A percentile compares a stretch with the other conserved stretches of the same genome.
These are phyloP conservation scores for Cercospora sesami DNA, from an alignment of 2,329 filamentous ascomycete genomes.

Conservation along the genomic window DNA sequence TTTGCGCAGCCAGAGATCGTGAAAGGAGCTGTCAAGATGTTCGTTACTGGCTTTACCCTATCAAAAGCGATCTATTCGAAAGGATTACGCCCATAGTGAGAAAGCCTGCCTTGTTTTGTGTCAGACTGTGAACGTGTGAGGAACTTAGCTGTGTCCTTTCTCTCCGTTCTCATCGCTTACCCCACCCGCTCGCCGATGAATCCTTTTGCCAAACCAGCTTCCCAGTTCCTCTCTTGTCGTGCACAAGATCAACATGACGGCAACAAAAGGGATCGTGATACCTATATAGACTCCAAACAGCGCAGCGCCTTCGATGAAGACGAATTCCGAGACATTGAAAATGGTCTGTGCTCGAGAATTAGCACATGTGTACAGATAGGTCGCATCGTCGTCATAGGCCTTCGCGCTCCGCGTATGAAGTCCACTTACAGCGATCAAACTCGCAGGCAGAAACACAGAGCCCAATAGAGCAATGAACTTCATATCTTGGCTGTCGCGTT, in stretches of 20 bases:
- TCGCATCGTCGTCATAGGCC: neutral
- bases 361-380: slow-evolving; percentile 17
- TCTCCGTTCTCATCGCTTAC: neutral
- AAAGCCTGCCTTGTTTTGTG: too few relatives aligned
- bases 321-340: slow-evolving; percentile 25
- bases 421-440: slow-evolving; percentile 1
- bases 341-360: slow-evolving; percentile 20
- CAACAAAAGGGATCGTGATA: slow-evolving; percentile 16
- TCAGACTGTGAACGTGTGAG: too few relatives aligned
- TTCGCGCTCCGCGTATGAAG: too few relatives aligned
- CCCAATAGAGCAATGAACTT: slow-evolving; percentile 29
- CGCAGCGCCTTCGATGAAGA: slow-evolving; percentile 19
- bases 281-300: slow-evolving; percentile 27
- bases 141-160: neutral
- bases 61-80: too few relatives aligned
- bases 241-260: neutral
- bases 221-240: neutral
- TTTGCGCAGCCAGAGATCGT: too few relatives aligned
- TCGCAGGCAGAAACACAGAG: slow-evolving; percentile 29
- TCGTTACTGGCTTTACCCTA: too few relatives aligned
- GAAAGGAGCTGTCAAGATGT: too few relatives aligned
- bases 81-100: too few relatives aligned
- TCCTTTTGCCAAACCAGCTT: neutral
- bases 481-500: slow-evolving; percentile 30
- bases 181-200: neutral